Percentiles rank a stretch among this genome's conserved stretches.
Evolutionary conservation across 495 filamentous ascomycete species (phyloP).

Genomic region (Xylaria cubensis): DNA sequence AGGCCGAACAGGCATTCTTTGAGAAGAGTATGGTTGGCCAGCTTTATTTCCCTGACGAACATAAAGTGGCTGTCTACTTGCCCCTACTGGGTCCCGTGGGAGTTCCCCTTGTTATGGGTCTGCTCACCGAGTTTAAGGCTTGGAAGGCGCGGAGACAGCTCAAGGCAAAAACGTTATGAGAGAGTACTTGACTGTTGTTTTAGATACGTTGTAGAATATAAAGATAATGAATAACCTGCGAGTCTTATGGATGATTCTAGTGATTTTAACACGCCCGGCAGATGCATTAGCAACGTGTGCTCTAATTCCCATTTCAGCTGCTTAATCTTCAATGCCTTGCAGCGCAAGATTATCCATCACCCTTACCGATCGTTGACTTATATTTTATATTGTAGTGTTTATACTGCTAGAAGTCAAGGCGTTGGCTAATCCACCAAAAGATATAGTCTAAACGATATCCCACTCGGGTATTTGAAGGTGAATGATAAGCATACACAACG

Average conservation of each 20-base stretch:
- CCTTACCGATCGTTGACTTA: background rate
- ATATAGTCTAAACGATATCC: background rate
- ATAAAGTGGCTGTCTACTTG: slow-evolving; percentile 97
- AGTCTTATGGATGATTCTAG: background rate
- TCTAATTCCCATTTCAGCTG: background rate
- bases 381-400: background rate
- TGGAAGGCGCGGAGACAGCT: slow-evolving; percentile 54
- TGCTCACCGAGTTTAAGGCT: slow-evolving; percentile 78
- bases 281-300: background rate
- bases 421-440: background rate
- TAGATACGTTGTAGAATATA: slow-evolving; percentile 7
- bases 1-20: slow-evolving; percentile 95
- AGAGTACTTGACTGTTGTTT: slow-evolving; percentile 10
- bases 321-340: background rate
- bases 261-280: background rate
- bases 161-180: slow-evolving; percentile 38
- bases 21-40: slow-evolving; percentile 99
- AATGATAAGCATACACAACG: background rate
- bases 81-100: slow-evolving; percentile 90
- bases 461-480: background rate
- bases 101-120: slow-evolving; percentile 83
- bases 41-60: slow-evolving; percentile 96
- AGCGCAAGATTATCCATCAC: background rate
- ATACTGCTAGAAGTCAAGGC: background rate
- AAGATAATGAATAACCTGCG: slow-evolving; percentile 9